Evolutionary conservation across 1,139 yeast species (phyloP), one percentile per base, ranked within the genome.

Genomic region (Magnusiomyces magnusii): DNA sequence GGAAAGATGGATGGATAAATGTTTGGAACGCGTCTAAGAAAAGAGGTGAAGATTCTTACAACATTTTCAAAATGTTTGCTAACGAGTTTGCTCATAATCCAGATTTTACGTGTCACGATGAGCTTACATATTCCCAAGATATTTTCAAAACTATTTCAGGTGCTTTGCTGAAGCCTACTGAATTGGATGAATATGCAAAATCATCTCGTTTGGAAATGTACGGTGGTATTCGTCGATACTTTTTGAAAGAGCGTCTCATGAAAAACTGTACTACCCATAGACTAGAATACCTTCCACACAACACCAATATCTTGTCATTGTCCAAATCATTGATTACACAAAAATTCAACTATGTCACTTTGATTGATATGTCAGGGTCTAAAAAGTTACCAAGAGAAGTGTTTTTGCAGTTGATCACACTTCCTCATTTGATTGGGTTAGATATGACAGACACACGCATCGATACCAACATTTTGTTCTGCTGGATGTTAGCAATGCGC

Each of bases 401-500:
- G 2, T 39, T 21, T 36, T 34, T 51, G 15, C 54, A 51, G 3
- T 7, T 51, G 2, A 39, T 51, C 2, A 51, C 54, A 2, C 27
- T 51, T 2, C 54, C 54, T 10, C 54, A 51, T 24, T 27, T 51
- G 3, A 39, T 51, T 15, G 54, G 47, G 2, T 27, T 51, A 15
- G 54, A 51, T 17, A 31, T 39, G 31, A 36, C 54, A 34, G 47
- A 23, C 19, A 24, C 41, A 21, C n/a, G 31, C n/a, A 51, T 51
- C 23, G 54, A 51, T 51, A 19, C 47, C 2, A 51, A 51, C 31
- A 51, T 51, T 23, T 2, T 51, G n/a, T 51, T 51, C 36, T 51
- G 54, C 47, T 51, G 54, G 54, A 51, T 51, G 54, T n/a, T 51
- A 27, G 54, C 54, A 21, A 51, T 51, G 42, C 47, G 54, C 10